Conservation (phyloP, 306 rosid genomes). For the Arachis hypogaea region DNA sequence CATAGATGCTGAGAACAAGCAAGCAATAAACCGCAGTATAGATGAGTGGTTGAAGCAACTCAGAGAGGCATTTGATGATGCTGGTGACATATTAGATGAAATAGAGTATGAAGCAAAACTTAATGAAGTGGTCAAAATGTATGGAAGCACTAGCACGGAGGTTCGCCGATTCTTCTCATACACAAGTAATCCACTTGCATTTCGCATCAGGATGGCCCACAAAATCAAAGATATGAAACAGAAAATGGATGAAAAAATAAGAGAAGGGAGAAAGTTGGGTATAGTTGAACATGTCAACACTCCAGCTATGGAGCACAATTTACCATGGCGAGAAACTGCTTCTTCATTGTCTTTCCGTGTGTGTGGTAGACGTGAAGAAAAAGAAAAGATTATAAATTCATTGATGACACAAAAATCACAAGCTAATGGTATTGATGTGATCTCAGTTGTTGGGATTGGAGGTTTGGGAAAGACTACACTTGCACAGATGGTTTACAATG, state of each 20-base stretch:
- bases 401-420: background rate
- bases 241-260: background rate
- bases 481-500: background rate
- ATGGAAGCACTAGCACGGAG: background rate
- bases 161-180: background rate
- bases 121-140: background rate
- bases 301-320: background rate
- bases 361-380: background rate
- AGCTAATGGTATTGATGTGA: background rate
- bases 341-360: background rate
- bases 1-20: background rate
- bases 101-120: background rate
- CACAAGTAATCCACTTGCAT: background rate
- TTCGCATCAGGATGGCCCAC: background rate
- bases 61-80: background rate
- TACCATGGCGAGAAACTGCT: background rate
- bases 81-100: background rate
- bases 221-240: background rate
- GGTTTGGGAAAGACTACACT: background rate
- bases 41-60: background rate
- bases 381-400: background rate
- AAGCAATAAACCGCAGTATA: background rate
- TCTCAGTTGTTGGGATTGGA: background rate
- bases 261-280: background rate
- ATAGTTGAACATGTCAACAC: background rate